A percentile compares a stretch with the other conserved stretches of the same genome.
Evolutionary conservation across 78 protist species (phyloP).

Genomic region (Isochrysis galbana): DNA sequence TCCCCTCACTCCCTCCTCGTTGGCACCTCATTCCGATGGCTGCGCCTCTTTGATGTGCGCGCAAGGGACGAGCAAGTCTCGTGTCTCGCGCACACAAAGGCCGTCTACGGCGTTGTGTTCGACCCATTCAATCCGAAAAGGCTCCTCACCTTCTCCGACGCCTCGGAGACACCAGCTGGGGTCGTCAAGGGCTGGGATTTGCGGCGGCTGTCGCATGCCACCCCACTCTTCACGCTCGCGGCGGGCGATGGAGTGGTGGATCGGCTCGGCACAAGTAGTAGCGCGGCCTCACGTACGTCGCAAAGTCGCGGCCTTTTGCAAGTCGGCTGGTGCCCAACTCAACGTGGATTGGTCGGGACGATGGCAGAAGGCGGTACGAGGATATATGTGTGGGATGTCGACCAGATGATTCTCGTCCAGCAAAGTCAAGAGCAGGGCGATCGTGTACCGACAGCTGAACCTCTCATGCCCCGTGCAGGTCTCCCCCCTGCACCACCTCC

Average conservation of each 20-base stretch:
- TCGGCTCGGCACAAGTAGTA: neutral
- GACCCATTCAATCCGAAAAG: neutral
- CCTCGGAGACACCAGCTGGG: neutral
- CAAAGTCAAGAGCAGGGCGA: neutral
- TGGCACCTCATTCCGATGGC: constrained; percentile 4
- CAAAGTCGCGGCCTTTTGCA: neutral
- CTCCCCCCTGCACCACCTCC: neutral
- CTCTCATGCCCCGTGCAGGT: neutral
- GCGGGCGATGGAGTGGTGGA: neutral
- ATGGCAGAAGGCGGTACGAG: neutral
- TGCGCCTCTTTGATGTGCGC: constrained; percentile 19
- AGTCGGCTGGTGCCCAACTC: constrained; percentile 27
- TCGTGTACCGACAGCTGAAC: neutral
- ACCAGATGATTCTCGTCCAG: neutral
- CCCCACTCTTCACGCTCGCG: neutral
- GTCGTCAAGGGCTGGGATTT: constrained; percentile 40
- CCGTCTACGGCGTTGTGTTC: neutral
- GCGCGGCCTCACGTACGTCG: neutral
- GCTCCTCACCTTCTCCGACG: neutral
- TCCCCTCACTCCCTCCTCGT: neutral
- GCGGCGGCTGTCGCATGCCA: neutral
- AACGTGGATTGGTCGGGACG: neutral
- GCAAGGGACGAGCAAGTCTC: neutral
- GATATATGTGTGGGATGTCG: neutral
- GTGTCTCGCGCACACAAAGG: neutral